A percentile compares a stretch with the other conserved stretches of the same genome.
Evolutionary conservation across 2,329 filamentous ascomycete species (phyloP).

Genomic region (Bipolaris oryzae): DNA sequence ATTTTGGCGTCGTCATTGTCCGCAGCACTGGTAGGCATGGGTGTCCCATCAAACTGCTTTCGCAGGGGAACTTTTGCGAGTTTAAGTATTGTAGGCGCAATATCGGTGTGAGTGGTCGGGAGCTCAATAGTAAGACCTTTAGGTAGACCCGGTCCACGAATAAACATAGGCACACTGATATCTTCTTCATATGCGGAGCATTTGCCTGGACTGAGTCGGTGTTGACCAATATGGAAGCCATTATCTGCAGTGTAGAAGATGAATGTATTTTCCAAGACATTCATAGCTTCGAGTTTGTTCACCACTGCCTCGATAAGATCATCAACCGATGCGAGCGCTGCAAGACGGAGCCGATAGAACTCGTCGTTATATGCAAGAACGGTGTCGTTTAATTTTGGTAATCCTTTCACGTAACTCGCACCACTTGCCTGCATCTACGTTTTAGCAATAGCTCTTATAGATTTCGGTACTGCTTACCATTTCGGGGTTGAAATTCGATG

Average conservation of each 20-base stretch:
- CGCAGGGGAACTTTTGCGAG: background rate
- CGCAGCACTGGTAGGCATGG: background rate
- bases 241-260: constrained; percentile 48
- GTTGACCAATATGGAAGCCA: constrained; percentile 46
- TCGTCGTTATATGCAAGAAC: background rate
- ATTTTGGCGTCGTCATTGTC: background rate
- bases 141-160: background rate
- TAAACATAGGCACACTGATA: background rate
- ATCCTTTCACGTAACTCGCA: background rate
- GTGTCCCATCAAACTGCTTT: background rate
- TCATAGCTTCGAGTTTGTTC: constrained; percentile 48
- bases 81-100: background rate
- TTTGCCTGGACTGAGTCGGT: constrained; percentile 43
- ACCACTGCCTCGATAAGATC: constrained; percentile 57
- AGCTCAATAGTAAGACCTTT: background rate
- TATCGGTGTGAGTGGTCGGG: background rate
- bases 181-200: background rate
- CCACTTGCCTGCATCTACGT: background rate
- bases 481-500: background rate
- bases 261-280: constrained; percentile 56
- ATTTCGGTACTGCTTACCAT: background rate
- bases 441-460: background rate
- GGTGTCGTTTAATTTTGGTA: background rate
- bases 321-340: constrained; percentile 59
- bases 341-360: constrained; percentile 34